phyloP scores from a whole-genome alignment of 192 early-diverging fungal species.

The Backusella circina region DNA sequence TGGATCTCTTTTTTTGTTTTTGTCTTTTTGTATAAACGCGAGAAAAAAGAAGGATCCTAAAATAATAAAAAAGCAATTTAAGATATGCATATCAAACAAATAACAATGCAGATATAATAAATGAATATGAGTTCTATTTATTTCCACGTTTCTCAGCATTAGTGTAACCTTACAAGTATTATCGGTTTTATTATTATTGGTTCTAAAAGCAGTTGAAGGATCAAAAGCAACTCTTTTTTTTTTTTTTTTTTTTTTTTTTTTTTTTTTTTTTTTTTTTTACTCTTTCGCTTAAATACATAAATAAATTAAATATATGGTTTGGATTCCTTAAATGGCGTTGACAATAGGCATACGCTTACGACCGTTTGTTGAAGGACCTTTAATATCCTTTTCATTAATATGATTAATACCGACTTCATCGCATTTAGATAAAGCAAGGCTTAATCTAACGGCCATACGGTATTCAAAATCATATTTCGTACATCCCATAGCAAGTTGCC shows the following conservation, averaged over 20 bases:
- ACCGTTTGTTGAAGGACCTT: conserved; percentile 21
- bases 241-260: background rate
- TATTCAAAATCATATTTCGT: conserved; percentile 55
- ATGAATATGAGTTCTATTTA: background rate
- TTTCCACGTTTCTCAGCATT: background rate
- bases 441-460: conserved; percentile 31
- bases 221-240: background rate
- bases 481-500: conserved; percentile 44
- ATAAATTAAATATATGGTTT: background rate
- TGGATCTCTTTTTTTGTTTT: background rate
- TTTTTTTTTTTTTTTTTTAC: background rate
- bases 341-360: conserved; percentile 23
- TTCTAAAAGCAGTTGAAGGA: background rate
- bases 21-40: background rate
- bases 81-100: background rate
- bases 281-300: background rate
- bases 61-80: background rate
- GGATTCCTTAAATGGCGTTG: background rate
- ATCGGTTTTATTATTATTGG: background rate
- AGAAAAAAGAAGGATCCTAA: background rate
- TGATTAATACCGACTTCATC: conserved; percentile 28
- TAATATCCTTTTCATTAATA: conserved; percentile 14
- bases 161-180: background rate
- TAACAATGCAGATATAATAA: background rate
- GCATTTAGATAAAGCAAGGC: conserved; percentile 28